These are phyloP conservation scores for Haplographium delicatum DNA, from an alignment of 495 filamentous ascomycete species.

Conservation along the genomic window DNA sequence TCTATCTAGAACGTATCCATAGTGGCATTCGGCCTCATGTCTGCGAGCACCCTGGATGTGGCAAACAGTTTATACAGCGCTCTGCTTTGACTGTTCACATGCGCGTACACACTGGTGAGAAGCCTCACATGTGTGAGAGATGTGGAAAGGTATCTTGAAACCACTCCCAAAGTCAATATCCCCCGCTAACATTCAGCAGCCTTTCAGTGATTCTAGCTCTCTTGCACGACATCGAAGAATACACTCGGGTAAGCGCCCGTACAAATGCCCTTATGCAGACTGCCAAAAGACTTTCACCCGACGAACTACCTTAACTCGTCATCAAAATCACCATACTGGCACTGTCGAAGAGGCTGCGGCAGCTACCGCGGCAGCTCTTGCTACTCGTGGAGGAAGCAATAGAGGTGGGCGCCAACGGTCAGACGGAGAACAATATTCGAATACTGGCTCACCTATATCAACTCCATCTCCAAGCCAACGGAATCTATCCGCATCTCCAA, in stretches of 20 bases:
- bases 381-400: slow-evolving; percentile 51
- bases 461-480: slow-evolving; percentile 83
- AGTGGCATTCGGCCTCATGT: slow-evolving; percentile 88
- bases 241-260: slow-evolving; percentile 92
- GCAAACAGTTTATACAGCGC: slow-evolving; percentile 95
- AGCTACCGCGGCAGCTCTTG: slow-evolving; percentile 78
- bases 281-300: slow-evolving; percentile 99
- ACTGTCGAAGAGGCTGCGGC: slow-evolving; percentile 91
- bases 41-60: slow-evolving; percentile 83
- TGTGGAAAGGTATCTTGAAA: slow-evolving; percentile 77
- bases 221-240: slow-evolving; percentile 90
- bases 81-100: slow-evolving; percentile 96
- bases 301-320: slow-evolving; percentile 87
- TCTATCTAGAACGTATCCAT: slow-evolving; percentile 79
- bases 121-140: slow-evolving; percentile 95
- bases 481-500: slow-evolving; percentile 72
- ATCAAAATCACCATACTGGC: slow-evolving; percentile 93
- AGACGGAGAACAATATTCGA: slow-evolving; percentile 74
- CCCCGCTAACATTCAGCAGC: slow-evolving; percentile 46
- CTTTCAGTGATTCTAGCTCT: slow-evolving; percentile 98
- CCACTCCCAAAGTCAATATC: slow-evolving; percentile 5
- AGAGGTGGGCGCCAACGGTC: slow-evolving; percentile 55
- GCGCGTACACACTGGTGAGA: slow-evolving; percentile 95
- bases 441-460: slow-evolving; percentile 73
- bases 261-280: slow-evolving; percentile 95